These are phyloP conservation scores for Diplocarpon mali DNA, from an alignment of 2,329 filamentous ascomycete genomes.

Conservation along the genomic window DNA sequence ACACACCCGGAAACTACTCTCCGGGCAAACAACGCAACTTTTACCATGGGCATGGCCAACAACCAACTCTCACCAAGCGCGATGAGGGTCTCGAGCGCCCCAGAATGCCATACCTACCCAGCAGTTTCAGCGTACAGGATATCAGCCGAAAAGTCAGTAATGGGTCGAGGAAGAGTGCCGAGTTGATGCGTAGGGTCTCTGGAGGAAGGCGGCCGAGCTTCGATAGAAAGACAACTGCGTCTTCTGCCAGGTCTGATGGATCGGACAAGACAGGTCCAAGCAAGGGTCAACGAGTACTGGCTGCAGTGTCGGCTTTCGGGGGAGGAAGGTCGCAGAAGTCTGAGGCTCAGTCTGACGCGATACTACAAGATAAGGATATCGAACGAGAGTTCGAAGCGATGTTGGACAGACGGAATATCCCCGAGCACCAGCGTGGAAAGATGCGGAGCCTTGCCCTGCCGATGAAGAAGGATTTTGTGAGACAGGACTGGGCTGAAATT, in stretches of 20 bases:
- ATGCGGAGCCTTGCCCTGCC: slow-evolving; percentile 82
- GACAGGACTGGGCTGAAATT: slow-evolving; percentile 71
- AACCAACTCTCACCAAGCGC: slow-evolving; percentile 20
- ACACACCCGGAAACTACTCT: slow-evolving; percentile 25
- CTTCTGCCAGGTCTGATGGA: slow-evolving; percentile 26
- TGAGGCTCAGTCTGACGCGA: slow-evolving; percentile 19
- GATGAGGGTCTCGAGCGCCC: slow-evolving; percentile 20
- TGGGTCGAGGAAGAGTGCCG: slow-evolving; percentile 21
- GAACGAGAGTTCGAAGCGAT: slow-evolving; percentile 48
- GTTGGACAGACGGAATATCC: slow-evolving; percentile 82
- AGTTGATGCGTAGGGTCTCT: slow-evolving; percentile 19
- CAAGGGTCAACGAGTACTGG: slow-evolving; percentile 46
- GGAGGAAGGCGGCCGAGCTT: slow-evolving; percentile 18
- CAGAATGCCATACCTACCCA: slow-evolving; percentile 26
- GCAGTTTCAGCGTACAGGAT: slow-evolving; percentile 27
- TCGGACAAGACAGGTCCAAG: slow-evolving; percentile 31
- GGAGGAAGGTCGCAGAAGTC: slow-evolving; percentile 38
- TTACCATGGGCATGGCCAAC: slow-evolving; percentile 16
- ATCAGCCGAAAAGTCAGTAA: slow-evolving; percentile 22
- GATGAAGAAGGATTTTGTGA: slow-evolving; percentile 93
- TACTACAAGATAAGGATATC: slow-evolving; percentile 42
- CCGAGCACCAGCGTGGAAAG: slow-evolving; percentile 85
- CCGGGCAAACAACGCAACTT: slow-evolving; percentile 25
- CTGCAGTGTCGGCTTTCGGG: slow-evolving; percentile 52
- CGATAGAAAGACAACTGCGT: slow-evolving; percentile 18